These are phyloP conservation scores for Xylaria sp. DNA, from an alignment of 2,329 filamentous ascomycete genomes.

Conservation along the genomic window DNA sequence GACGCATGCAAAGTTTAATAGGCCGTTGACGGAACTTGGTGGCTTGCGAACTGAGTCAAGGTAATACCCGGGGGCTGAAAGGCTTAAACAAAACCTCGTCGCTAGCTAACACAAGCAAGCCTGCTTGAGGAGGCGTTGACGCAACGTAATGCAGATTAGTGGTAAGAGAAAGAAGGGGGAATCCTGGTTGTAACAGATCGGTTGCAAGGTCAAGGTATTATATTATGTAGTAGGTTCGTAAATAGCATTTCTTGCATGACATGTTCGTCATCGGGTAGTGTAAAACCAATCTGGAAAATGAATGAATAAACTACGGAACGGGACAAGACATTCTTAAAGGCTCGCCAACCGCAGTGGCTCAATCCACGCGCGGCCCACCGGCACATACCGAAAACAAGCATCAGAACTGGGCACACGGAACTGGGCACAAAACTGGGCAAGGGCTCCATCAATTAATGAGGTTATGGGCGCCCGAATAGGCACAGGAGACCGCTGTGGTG, in stretches of 20 bases:
- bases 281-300: constrained; percentile 26
- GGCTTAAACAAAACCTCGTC: constrained; percentile 25
- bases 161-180: constrained; percentile 8
- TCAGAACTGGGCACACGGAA: constrained; percentile 11
- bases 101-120: constrained; percentile 30
- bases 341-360: constrained; percentile 16
- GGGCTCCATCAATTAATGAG: constrained; percentile 18
- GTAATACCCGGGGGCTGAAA: constrained; percentile 3
- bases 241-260: constrained; percentile 32
- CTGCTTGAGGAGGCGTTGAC: constrained; percentile 22
- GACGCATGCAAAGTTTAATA: constrained; percentile 23
- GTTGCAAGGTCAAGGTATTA: constrained; percentile 33
- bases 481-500: constrained; percentile 22
- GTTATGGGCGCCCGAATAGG: constrained; percentile 1
- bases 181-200: constrained; percentile 24
- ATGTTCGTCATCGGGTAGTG: constrained; percentile 27
- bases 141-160: constrained; percentile 20
- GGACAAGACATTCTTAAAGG: constrained; percentile 25
- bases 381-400: constrained; percentile 26
- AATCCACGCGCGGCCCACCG: constrained; percentile 9
- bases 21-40: neutral
- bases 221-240: constrained; percentile 14
- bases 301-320: constrained; percentile 9
- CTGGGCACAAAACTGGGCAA: constrained; percentile 1
- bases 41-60: constrained; percentile 7